Base-by-base conservation (phyloP, 164 flowering plant genomes). In the Saururus chinensis region DNA sequence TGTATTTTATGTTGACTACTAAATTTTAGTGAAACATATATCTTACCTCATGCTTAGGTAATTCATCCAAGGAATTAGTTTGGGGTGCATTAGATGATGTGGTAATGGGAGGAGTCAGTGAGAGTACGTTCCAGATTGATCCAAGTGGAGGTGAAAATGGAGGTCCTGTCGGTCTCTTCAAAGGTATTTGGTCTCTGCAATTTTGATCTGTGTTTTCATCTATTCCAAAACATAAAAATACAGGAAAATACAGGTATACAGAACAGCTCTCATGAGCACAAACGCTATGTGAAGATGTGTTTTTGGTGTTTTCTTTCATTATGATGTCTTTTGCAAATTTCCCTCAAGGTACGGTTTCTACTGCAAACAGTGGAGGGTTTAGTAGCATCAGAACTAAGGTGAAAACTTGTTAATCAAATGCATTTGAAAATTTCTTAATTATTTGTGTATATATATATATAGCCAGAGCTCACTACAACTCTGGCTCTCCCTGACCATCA, bases 21-120 rank as follows among this genome's bases (percentile, higher is more conserved):
- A 2, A 30, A 30, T 30, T 6, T 30, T 2, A 30, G 37, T 30
- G 37, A 30, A 30, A 30, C 37, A 30, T 30, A 30, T 30, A 2
- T 30, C 37, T 30, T 30, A 6, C 37, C 37, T 30, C 37, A 37
- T 70, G 22, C 72, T 63, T 82, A 92, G 98, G 75, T 62, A 70
- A 73, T 40, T 64, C 62, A 65, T 80, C 76, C 35, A 80, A 70
- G 65, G 88, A 88, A 64, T 79, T 89, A 25, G 69, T 83, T 70
- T 93, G 97, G 97, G 97, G 97, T 70, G 84, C 96, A 53, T 75
- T 93, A 73, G 98, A 93, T 78, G 98, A 93, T 79, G 96, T 88
- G 75, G 98, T 93, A 19, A 93, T 93, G 98, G 97, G 98, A 53
- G 97, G 98, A 61, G 97, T 89, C 61, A 93, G 98, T 82, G 88